Evolutionary conservation across 768 basidiomycete species (phyloP).

Genomic region (Mycena galopus): DNA sequence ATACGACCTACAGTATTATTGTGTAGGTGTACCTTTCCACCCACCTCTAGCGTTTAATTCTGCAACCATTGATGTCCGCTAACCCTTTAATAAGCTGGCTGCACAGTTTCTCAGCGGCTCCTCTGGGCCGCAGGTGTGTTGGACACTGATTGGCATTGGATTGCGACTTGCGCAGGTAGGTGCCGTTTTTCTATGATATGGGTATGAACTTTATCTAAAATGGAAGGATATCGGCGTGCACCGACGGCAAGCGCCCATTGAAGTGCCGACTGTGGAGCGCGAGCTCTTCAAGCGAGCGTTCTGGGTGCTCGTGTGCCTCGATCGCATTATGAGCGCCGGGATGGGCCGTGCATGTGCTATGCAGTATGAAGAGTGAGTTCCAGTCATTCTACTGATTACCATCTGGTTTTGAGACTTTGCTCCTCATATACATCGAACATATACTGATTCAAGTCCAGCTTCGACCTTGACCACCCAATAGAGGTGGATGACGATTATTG

Average conservation of each 20-base stretch:
- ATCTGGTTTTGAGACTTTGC: not conserved
- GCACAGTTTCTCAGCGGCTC: not conserved
- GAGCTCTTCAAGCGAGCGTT: slow-evolving; percentile 6
- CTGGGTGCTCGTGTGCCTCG: not conserved
- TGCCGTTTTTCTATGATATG: not conserved
- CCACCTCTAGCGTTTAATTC: not conserved
- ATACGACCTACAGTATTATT: not conserved
- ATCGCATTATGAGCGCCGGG: not conserved
- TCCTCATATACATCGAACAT: too few relatives aligned
- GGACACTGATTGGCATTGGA: not conserved
- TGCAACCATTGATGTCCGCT: not conserved
- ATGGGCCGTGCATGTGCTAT: not conserved
- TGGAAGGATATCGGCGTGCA: not conserved
- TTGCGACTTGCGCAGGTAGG: not conserved
- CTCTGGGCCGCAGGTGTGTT: not conserved
- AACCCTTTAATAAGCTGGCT: slow-evolving; percentile 12
- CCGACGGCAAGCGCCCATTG: not conserved
- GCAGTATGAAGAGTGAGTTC: not conserved
- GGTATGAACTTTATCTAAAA: not conserved
- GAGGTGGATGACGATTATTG: not conserved
- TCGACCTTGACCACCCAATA: not conserved
- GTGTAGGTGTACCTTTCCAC: not conserved
- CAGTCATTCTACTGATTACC: not conserved
- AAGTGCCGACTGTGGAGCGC: not conserved
- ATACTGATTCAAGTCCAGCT: not conserved